phyloP scores from a whole-genome alignment of 257 asterid genomes.

The Rehmannia glutinosa region DNA sequence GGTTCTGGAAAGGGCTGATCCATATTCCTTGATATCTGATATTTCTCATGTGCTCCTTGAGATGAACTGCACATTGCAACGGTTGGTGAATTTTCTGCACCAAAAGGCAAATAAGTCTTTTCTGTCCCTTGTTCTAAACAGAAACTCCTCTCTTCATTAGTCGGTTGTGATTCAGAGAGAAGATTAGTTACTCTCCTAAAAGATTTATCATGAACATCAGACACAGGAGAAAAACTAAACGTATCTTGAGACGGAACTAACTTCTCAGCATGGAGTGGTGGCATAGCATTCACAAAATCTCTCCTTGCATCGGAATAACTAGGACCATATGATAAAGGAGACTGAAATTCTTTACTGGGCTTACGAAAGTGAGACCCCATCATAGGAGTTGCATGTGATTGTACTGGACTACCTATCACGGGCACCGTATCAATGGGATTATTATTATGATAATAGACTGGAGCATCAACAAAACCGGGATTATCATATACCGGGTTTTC shows the following conservation, averaged over 20 bases:
- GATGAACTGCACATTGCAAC: conserved; percentile 33
- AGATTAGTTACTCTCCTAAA: conserved; percentile 16
- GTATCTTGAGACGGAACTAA: conserved; percentile 27
- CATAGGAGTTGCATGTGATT: conserved; percentile 20
- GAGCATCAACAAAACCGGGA: conserved; percentile 30
- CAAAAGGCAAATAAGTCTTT: conserved; percentile 17
- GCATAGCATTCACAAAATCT: conserved; percentile 19
- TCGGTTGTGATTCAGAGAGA: conserved; percentile 28
- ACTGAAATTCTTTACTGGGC: conserved; percentile 27
- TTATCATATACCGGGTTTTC: conserved; percentile 28
- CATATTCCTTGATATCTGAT: conserved; percentile 17
- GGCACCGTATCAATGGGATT: too few relatives aligned
- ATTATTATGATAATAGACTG: too few relatives aligned
- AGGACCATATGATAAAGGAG: conserved; percentile 32
- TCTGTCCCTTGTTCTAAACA: conserved; percentile 27
- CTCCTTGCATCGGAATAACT: conserved; percentile 19
- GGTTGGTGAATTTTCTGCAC: conserved; percentile 31
- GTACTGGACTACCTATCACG: conserved; percentile 24
- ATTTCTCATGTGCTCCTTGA: conserved; percentile 25
- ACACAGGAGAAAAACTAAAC: conserved; percentile 16
- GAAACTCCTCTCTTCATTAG: conserved; percentile 23
- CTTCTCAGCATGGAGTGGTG: conserved; percentile 29
- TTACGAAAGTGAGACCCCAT: conserved; percentile 24
- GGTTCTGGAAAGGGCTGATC: conserved; percentile 19
- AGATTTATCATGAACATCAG: conserved; percentile 19